Evolutionary conservation across 116 monocot genomes (phyloP).

Genomic region (Papilionanthe hybrid): DNA sequence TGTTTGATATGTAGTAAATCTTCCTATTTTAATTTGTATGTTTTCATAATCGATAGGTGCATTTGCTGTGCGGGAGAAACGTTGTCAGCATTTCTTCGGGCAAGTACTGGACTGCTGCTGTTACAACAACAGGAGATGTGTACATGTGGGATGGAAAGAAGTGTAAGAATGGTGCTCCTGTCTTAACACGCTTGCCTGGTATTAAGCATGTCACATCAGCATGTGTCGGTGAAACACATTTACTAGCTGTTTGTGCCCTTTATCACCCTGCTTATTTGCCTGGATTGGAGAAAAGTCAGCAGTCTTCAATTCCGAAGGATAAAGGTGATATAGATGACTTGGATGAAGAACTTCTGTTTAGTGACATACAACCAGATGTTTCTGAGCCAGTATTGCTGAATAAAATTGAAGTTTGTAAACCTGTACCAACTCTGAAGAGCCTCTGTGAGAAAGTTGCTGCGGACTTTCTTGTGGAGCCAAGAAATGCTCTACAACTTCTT

Average conservation of each 20-base stretch:
- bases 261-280: slow-evolving; percentile 62
- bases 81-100: slow-evolving; percentile 84
- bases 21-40: background rate
- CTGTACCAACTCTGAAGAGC: slow-evolving; percentile 80
- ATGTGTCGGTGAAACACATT: slow-evolving; percentile 94
- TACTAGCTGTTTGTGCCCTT: slow-evolving; percentile 67
- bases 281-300: slow-evolving; percentile 15
- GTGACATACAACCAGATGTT: slow-evolving; percentile 27
- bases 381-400: slow-evolving; percentile 13
- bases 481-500: slow-evolving; percentile 77
- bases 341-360: slow-evolving; percentile 63
- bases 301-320: slow-evolving; percentile 17
- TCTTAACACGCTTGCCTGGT: slow-evolving; percentile 74
- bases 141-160: slow-evolving; percentile 97
- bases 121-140: slow-evolving; percentile 79
- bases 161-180: slow-evolving; percentile 45
- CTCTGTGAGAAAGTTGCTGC: slow-evolving; percentile 85
- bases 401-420: slow-evolving; percentile 13
- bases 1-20: no score
- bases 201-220: slow-evolving; percentile 79
- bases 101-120: slow-evolving; percentile 91
- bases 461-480: slow-evolving; percentile 80
- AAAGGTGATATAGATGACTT: slow-evolving; percentile 55
- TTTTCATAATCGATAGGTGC: slow-evolving; percentile 37
- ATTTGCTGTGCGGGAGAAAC: slow-evolving; percentile 61